These are phyloP conservation scores for Colletotrichum noveboracense DNA, from an alignment of 2,329 filamentous ascomycete species.

Conservation along the genomic window DNA sequence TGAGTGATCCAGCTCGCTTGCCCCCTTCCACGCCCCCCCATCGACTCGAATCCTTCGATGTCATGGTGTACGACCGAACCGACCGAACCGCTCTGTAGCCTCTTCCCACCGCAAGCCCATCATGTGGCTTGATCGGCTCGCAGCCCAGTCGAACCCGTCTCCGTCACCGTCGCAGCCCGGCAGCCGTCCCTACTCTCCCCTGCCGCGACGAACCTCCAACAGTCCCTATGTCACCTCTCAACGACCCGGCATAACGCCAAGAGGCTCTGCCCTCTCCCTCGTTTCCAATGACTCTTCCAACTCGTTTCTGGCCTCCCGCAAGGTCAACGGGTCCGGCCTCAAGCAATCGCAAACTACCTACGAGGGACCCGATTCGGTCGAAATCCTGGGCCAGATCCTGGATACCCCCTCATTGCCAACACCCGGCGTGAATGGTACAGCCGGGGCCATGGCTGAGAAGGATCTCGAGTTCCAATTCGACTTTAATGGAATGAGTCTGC, in stretches of 20 bases:
- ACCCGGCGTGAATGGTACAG: constrained; percentile 12
- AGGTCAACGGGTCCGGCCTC: constrained; percentile 71
- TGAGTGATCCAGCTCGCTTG: background rate
- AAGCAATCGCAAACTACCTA: constrained; percentile 60
- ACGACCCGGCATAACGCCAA: constrained; percentile 70
- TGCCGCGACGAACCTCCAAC: constrained; percentile 69
- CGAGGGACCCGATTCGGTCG: constrained; percentile 71
- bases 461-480: constrained; percentile 73
- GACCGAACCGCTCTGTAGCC: constrained; percentile 18
- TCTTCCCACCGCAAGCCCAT: constrained; percentile 16
- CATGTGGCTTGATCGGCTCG: constrained; percentile 94
- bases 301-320: constrained; percentile 72
- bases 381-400: constrained; percentile 65
- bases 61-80: background rate
- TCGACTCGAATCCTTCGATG: background rate
- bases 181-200: constrained; percentile 75
- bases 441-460: constrained; percentile 43
- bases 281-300: constrained; percentile 77
- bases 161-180: constrained; percentile 57
- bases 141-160: constrained; percentile 68
- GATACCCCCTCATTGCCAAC: constrained; percentile 27
- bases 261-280: constrained; percentile 81
- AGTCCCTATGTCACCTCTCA: constrained; percentile 72
- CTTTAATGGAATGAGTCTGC: constrained; percentile 78
- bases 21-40: background rate